Conservation (phyloP, 768 basidiomycete genomes). For the Mycena metata region DNA sequence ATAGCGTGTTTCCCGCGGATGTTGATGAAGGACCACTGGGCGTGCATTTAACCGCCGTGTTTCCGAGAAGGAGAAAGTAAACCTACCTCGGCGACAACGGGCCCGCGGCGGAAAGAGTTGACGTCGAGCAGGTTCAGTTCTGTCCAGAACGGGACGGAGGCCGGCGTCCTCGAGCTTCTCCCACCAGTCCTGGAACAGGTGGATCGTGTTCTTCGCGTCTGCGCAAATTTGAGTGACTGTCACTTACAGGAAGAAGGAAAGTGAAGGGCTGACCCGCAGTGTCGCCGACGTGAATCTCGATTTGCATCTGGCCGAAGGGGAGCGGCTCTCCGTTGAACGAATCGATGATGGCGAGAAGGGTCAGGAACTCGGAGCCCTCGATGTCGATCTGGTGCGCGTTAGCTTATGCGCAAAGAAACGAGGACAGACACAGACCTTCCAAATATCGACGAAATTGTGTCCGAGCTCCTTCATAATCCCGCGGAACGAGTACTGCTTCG, state of each 20-base stretch:
- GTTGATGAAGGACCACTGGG: constrained; percentile 26
- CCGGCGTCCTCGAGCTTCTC: constrained; percentile 10
- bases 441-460: constrained; percentile 19
- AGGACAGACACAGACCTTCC: not conserved
- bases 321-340: no score
- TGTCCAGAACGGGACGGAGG: constrained; percentile 14
- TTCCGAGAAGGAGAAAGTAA: not conserved
- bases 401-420: no score
- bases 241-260: no score
- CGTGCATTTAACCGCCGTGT: not conserved
- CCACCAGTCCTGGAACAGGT: constrained; percentile 1
- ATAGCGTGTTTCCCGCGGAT: constrained; percentile 26
- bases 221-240: no score
- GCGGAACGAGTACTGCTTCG: constrained; percentile 60
- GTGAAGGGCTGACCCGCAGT: no score
- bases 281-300: no score
- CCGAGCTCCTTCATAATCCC: constrained; percentile 61
- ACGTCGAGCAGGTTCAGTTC: constrained; percentile 6
- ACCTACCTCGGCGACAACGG: not conserved
- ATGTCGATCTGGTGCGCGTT: no score
- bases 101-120: not conserved
- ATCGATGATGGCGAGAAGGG: no score
- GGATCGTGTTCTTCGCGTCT: no score
- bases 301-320: no score
- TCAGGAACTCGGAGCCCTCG: no score